phyloP scores from a whole-genome alignment of 495 filamentous ascomycete genomes.

The Xylaria bambusicola region DNA sequence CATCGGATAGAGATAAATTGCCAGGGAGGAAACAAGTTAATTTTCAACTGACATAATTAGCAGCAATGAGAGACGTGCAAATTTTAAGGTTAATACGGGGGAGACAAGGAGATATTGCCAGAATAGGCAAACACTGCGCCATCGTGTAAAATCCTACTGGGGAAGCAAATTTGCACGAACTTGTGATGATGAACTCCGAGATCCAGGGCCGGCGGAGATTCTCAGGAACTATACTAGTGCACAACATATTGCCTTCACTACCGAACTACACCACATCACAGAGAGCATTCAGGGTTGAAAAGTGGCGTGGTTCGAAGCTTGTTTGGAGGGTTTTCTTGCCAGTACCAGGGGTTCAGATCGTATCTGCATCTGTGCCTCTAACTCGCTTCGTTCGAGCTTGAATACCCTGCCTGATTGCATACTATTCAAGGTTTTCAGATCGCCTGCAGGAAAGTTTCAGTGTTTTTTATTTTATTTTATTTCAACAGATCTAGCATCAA shows the following conservation, averaged over 20 bases:
- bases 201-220: neutral
- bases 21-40: constrained; percentile 1
- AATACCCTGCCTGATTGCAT: neutral
- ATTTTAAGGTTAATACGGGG: constrained; percentile 3
- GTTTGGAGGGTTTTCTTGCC: neutral
- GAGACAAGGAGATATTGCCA: neutral
- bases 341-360: neutral
- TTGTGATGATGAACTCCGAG: neutral
- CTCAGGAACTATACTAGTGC: neutral
- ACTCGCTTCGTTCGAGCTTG: constrained; percentile 1
- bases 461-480: neutral
- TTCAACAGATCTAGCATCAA: neutral
- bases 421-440: neutral
- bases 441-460: neutral
- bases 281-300: neutral
- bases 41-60: neutral
- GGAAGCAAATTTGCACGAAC: neutral
- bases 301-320: constrained; percentile 8
- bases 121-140: constrained; percentile 10
- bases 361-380: constrained; percentile 1
- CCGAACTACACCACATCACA: neutral
- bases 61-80: neutral
- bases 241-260: too few relatives aligned
- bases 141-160: neutral
- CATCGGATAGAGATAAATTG: too few relatives aligned